Percentiles rank a stretch among this genome's conserved stretches.
These are phyloP conservation scores for Striga hermonthica DNA, from an alignment of 305 asterid genomes.

Conservation along the genomic window DNA sequence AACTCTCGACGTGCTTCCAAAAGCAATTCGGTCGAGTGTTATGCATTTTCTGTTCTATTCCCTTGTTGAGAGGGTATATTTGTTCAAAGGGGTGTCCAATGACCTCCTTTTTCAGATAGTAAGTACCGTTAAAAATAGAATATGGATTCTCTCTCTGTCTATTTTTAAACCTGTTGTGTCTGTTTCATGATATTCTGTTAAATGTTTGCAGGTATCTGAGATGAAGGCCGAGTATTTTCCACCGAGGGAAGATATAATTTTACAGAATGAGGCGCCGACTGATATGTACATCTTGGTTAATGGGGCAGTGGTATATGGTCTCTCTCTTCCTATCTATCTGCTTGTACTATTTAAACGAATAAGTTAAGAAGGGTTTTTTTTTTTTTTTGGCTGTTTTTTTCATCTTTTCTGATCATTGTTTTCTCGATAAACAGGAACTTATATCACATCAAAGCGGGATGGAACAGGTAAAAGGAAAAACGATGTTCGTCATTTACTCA, in stretches of 20 bases:
- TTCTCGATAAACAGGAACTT: constrained; percentile 44
- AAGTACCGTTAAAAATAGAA: neutral
- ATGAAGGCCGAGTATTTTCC: constrained; percentile 85
- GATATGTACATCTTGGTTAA: constrained; percentile 74
- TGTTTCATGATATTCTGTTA: too few relatives aligned
- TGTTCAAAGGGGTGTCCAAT: constrained; percentile 68
- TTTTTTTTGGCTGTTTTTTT: constrained; percentile 6
- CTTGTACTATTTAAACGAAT: neutral
- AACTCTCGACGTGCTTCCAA: constrained; percentile 70
- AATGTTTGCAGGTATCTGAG: constrained; percentile 57
- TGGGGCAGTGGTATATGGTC: constrained; percentile 60
- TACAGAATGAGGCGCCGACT: constrained; percentile 84
- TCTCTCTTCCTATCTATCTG: neutral
- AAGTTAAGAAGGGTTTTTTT: constrained; percentile 19
- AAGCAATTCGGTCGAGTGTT: constrained; percentile 72
- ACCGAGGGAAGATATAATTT: constrained; percentile 74
- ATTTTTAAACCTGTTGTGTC: too few relatives aligned
- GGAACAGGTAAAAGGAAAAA: constrained; percentile 39
- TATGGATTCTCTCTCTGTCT: too few relatives aligned
- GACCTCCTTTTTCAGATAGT: constrained; percentile 91
- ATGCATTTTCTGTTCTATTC: constrained; percentile 60
- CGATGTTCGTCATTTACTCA: neutral
- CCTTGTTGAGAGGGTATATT: constrained; percentile 63
- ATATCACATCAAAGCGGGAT: constrained; percentile 35
- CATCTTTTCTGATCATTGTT: too few relatives aligned